These are phyloP conservation scores for Echinosophora koreensis DNA, from an alignment of 306 rosid genomes.

Conservation along the genomic window DNA sequence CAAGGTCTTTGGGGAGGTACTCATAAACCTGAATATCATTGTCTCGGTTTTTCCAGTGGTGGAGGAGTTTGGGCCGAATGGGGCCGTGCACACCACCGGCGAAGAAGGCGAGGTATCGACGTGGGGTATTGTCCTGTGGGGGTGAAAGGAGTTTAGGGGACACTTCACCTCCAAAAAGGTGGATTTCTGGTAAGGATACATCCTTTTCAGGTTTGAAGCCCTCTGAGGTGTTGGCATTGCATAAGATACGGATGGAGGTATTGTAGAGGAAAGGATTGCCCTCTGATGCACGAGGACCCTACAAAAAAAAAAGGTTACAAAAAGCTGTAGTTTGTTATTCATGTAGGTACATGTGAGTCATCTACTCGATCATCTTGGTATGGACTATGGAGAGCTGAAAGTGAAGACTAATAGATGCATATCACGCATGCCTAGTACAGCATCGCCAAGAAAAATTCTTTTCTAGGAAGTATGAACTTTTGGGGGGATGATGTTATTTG, in stretches of 20 bases:
- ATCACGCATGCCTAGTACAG: not conserved
- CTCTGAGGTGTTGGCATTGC: constrained; percentile 92
- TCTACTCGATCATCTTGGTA: too few species aligned
- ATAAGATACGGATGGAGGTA: constrained; percentile 79
- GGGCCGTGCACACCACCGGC: constrained; percentile 91
- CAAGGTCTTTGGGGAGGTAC: constrained; percentile 68
- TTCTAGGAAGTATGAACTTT: too few species aligned
- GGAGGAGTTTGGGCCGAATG: constrained; percentile 64
- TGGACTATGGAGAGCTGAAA: not conserved
- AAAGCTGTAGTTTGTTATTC: not conserved
- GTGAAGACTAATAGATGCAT: not conserved
- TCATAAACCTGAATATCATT: constrained; percentile 59
- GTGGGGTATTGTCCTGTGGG: constrained; percentile 50
- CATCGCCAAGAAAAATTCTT: too few species aligned
- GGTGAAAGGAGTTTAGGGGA: constrained; percentile 63
- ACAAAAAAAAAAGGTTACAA: constrained; percentile 14
- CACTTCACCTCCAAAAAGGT: constrained; percentile 63
- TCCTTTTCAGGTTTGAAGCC: constrained; percentile 88
- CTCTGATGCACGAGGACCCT: constrained; percentile 74
- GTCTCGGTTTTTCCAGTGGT: constrained; percentile 69
- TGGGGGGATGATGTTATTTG: too few species aligned
- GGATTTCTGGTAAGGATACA: constrained; percentile 81
- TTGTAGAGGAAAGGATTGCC: constrained; percentile 72
- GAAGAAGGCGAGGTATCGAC: constrained; percentile 72
- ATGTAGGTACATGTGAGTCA: not conserved